phyloP scores from a whole-genome alignment of 768 basidiomycete species.

The Kwoniella sp. region DNA sequence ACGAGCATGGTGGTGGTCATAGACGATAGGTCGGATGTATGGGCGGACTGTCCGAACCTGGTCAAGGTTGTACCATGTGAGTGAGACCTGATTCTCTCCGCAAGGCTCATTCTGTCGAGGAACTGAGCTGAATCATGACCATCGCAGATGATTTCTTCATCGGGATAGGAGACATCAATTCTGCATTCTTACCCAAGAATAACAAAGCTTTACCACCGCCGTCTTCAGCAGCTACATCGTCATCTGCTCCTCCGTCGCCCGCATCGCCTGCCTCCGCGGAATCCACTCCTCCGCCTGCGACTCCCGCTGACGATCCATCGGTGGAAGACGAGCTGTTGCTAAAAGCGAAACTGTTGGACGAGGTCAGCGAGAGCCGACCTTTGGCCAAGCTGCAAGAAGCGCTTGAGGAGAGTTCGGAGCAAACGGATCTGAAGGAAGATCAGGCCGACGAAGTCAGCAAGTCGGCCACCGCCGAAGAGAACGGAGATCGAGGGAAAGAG shows the following conservation, averaged over 20 bases:
- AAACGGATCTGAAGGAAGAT: conserved; percentile 60
- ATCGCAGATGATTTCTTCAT: conserved; percentile 90
- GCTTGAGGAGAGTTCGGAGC: conserved; percentile 34
- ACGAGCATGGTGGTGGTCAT: conserved; percentile 99
- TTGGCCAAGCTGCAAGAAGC: conserved; percentile 81
- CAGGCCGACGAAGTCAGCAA: neutral
- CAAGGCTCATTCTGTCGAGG: neutral
- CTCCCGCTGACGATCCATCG: conserved; percentile 57
- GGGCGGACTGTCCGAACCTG: conserved; percentile 96
- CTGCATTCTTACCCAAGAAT: conserved; percentile 69
- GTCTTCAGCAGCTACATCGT: conserved; percentile 18
- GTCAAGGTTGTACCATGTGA: conserved; percentile 94
- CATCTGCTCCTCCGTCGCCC: conserved; percentile 15
- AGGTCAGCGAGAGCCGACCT: conserved; percentile 81
- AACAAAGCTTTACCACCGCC: conserved; percentile 22
- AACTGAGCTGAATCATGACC: neutral
- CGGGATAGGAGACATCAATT: conserved; percentile 98
- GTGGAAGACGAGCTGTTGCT: conserved; percentile 64
- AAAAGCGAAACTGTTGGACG: conserved; percentile 76
- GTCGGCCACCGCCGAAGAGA: neutral
- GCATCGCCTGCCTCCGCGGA: conserved; percentile 51
- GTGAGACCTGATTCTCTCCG: conserved; percentile 33
- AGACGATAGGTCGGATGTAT: conserved; percentile 96
- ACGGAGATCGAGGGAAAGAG: neutral
- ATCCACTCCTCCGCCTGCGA: conserved; percentile 30